A percentile compares a stretch with the other conserved stretches of the same genome.
Conservation (phyloP, 1,284 basidiomycete species). For the Apiotrichum sp. region DNA sequence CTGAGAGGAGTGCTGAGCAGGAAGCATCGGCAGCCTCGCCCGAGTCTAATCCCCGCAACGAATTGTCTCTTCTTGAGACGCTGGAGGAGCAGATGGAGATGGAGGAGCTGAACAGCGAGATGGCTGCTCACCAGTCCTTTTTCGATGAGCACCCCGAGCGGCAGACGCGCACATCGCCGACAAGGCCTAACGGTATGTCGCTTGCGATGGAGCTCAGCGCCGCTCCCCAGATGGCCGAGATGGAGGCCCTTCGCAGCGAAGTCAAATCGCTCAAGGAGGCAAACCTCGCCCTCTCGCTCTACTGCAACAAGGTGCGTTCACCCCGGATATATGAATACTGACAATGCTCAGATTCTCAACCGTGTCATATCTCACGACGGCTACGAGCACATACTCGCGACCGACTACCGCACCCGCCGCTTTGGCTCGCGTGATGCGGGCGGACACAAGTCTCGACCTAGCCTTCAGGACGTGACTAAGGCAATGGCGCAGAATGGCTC, state of each 20-base stretch:
- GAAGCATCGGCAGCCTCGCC: not conserved
- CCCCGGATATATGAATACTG: not conserved
- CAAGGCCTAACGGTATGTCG: constrained; percentile 35
- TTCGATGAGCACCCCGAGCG: constrained; percentile 29
- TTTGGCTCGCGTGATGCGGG: constrained; percentile 5
- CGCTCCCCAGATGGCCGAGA: constrained; percentile 58
- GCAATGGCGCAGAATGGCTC: constrained; percentile 10
- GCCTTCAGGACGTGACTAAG: constrained; percentile 7
- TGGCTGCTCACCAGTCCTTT: constrained; percentile 23
- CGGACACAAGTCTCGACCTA: constrained; percentile 2
- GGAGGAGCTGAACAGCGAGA: constrained; percentile 33
- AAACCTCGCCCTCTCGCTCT: constrained; percentile 86
- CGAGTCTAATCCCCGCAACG: not conserved
- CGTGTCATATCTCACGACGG: constrained; percentile 88
- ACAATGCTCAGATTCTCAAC: constrained; percentile 63
- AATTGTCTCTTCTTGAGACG: constrained; percentile 17
- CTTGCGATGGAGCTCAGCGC: constrained; percentile 76
- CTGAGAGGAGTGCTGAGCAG: too few species aligned
- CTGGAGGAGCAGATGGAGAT: constrained; percentile 40
- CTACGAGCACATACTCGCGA: constrained; percentile 85
- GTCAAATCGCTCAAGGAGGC: constrained; percentile 87
- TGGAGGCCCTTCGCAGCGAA: constrained; percentile 68
- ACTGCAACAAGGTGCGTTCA: constrained; percentile 68
- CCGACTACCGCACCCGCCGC: constrained; percentile 60
- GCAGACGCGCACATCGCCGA: constrained; percentile 32